phyloP scores from a whole-genome alignment of 108 stramenopile species.

The Pseudonitzschia multiseries region DNA sequence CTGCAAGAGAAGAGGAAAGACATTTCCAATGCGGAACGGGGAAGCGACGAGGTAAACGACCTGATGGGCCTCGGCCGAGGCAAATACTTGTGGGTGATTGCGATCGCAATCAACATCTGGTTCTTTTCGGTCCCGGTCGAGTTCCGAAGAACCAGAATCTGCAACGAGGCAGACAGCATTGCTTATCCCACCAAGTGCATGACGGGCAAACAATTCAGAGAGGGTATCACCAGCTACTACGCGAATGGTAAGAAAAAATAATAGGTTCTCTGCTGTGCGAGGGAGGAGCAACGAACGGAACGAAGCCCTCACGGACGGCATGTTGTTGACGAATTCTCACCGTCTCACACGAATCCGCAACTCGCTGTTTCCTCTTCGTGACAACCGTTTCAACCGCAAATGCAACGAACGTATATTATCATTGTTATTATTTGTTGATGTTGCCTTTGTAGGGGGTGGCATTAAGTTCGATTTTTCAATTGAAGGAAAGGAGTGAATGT shows the following conservation, averaged over 20 bases:
- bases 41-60: conserved; percentile 1
- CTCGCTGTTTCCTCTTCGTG: neutral
- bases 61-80: conserved; percentile 27
- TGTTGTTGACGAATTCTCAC: no score
- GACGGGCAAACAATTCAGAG: conserved; percentile 29
- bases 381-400: no score
- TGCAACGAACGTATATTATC: no score
- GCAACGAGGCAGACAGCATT: conserved; percentile 16
- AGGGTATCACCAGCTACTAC: conserved; percentile 44
- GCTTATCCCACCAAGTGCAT: conserved; percentile 22
- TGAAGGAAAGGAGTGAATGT: conserved; percentile 21
- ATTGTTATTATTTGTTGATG: neutral
- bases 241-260: conserved; percentile 27
- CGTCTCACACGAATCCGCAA: neutral
- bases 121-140: conserved; percentile 50
- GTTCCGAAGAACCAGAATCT: conserved; percentile 46
- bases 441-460: conserved; percentile 24
- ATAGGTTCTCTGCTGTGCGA: neutral
- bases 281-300: neutral
- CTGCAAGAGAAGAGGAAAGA: conserved; percentile 1
- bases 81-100: conserved; percentile 25
- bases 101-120: conserved; percentile 35
- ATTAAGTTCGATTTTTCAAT: conserved; percentile 49
- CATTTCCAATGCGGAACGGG: conserved; percentile 3
- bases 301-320: neutral